These are phyloP conservation scores for Neoboletus magnificus DNA, from an alignment of 768 basidiomycete genomes.

Conservation along the genomic window DNA sequence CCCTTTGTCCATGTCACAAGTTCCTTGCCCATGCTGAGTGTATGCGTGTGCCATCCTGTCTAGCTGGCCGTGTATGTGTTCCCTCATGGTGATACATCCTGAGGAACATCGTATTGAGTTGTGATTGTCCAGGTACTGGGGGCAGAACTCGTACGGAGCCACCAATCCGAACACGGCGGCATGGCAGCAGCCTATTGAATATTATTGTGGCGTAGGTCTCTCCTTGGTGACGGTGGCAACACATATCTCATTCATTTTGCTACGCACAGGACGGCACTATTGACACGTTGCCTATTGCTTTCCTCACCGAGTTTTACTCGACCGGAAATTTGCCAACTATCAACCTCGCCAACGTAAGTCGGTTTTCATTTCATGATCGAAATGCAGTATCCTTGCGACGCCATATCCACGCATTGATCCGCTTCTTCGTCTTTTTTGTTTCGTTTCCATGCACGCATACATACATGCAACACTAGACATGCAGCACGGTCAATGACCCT, in stretches of 20 bases:
- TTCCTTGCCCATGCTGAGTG: neutral
- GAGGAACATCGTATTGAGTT: neutral
- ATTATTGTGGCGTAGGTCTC: conserved; percentile 29
- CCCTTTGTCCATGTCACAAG: neutral
- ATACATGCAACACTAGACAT: conserved; percentile 42
- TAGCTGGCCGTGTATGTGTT: conserved; percentile 26
- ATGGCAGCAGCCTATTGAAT: conserved; percentile 32
- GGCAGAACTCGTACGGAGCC: conserved; percentile 37
- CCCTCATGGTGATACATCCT: neutral
- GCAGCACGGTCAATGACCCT: conserved; percentile 52
- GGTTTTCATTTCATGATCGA: neutral
- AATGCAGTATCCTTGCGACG: neutral
- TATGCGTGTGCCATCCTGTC: neutral
- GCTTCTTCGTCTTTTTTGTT: neutral
- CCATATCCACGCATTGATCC: neutral
- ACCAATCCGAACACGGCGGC: conserved; percentile 21
- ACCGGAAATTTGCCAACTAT: conserved; percentile 56
- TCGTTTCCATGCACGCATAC: neutral
- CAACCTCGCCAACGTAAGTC: conserved; percentile 55
- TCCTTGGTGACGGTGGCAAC: neutral
- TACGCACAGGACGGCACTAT: conserved; percentile 48
- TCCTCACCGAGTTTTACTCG: conserved; percentile 58
- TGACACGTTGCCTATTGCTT: conserved; percentile 59
- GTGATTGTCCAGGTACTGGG: conserved; percentile 29
- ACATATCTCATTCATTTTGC: neutral